A percentile compares a stretch with the other conserved stretches of the same genome.
Conservation (phyloP, 768 basidiomycete species). For the Leccinum fibrillosum region DNA sequence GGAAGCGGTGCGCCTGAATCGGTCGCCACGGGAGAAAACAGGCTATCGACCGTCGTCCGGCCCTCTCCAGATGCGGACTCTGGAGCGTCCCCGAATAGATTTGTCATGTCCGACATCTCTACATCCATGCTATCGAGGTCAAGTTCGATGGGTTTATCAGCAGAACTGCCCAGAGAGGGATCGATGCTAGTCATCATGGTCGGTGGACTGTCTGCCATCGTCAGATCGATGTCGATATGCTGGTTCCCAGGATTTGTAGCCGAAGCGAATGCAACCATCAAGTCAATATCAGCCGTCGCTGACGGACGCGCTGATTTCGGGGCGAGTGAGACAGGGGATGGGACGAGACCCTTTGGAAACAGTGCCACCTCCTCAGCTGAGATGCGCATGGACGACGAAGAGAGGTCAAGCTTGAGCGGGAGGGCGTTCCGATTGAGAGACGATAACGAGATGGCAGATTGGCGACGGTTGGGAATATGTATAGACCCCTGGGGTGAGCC, state of each 20-base stretch:
- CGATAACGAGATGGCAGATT: constrained; percentile 76
- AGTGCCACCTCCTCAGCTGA: constrained; percentile 59
- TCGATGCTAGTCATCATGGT: constrained; percentile 29
- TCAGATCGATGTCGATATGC: constrained; percentile 58
- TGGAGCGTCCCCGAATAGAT: constrained; percentile 52
- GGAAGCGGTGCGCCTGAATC: constrained; percentile 19
- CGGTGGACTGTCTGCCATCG: constrained; percentile 36
- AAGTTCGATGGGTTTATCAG: constrained; percentile 79
- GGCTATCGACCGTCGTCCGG: constrained; percentile 39
- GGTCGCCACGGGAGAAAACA: constrained; percentile 49
- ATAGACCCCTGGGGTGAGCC: constrained; percentile 35
- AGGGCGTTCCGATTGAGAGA: constrained; percentile 70
- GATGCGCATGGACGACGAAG: constrained; percentile 62
- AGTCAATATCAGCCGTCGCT: constrained; percentile 54
- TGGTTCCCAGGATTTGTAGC: constrained; percentile 30
- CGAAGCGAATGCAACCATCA: constrained; percentile 61
- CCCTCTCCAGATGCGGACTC: constrained; percentile 35
- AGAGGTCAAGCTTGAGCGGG: constrained; percentile 78
- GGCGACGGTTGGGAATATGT: constrained; percentile 47
- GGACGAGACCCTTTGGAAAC: constrained; percentile 56
- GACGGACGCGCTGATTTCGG: constrained; percentile 71
- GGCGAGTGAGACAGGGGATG: constrained; percentile 77
- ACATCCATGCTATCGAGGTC: constrained; percentile 70
- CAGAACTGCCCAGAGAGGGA: constrained; percentile 52
- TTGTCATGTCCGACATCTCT: constrained; percentile 48